These are phyloP conservation scores for Aspergillus floridensis DNA, from an alignment of 2,329 filamentous ascomycete genomes.

Conservation along the genomic window DNA sequence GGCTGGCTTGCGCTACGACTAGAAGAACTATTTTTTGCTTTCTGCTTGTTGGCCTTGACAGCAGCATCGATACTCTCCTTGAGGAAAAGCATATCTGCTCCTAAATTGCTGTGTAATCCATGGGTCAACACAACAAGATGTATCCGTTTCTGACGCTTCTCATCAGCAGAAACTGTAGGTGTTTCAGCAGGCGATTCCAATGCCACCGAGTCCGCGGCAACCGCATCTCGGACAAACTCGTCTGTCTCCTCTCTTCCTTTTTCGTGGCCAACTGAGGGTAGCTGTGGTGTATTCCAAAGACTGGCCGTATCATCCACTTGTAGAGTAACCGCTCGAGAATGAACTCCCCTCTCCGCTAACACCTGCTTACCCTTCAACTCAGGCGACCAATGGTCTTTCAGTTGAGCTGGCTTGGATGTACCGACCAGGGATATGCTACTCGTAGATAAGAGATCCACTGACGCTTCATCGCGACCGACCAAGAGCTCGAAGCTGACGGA, in stretches of 20 bases:
- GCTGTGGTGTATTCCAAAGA: conserved; percentile 86
- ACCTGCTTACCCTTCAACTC: conserved; percentile 54
- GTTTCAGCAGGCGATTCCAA: conserved; percentile 1
- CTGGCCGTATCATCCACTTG: conserved; percentile 83
- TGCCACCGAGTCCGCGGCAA: conserved; percentile 18
- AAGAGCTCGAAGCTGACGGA: conserved; percentile 85
- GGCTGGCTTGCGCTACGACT: not conserved
- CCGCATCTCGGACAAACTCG: conserved; percentile 22
- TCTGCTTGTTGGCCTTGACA: conserved; percentile 62
- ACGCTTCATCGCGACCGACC: conserved; percentile 81
- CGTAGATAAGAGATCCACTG: conserved; percentile 65
- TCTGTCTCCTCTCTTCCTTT: conserved; percentile 38
- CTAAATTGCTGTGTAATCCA: conserved; percentile 91
- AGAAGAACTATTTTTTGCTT: conserved; percentile 33
- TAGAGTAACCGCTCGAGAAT: conserved; percentile 74
- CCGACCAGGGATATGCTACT: conserved; percentile 52
- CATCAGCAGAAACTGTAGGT: conserved; percentile 12
- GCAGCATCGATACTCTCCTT: conserved; percentile 95
- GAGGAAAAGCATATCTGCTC: conserved; percentile 92
- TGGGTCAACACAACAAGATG: conserved; percentile 93
- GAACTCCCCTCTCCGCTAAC: conserved; percentile 70
- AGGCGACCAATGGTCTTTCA: conserved; percentile 73
- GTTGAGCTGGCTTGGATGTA: conserved; percentile 61
- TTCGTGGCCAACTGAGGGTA: conserved; percentile 61
- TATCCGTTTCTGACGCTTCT: conserved; percentile 51